Base-by-base conservation (phyloP, 495 filamentous ascomycete species). In the Penicillium maclennaniae region DNA sequence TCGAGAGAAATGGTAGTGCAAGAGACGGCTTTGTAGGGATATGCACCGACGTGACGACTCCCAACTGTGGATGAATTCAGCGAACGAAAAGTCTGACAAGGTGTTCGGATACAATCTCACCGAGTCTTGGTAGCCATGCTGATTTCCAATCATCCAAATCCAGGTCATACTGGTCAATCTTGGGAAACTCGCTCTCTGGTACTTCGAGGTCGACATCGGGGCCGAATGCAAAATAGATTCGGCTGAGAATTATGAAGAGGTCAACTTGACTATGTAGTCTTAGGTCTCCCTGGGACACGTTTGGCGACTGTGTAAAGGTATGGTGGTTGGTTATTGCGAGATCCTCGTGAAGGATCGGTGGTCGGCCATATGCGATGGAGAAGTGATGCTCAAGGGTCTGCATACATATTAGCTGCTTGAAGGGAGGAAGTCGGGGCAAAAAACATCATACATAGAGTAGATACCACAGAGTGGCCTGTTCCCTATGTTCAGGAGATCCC, bases 261-360 rank as follows among this genome's bases (percentile, higher is more conserved):
- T 81, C 76, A 20, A 85, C 79, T 56, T 85, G 82, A 34, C 76
- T 78, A 20, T 79, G 71, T 12, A 85, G 58, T 46, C 82, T 70
- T 43, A 76, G 64, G 54, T 85, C 81, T 3, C 69, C 71, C 49
- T 80, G 77, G 12, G 71, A 69, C n/a, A 65, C 66, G 8, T 68
- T 66, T 8, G 71, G 72, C 12, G 66, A 65, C 25, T 74, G 62
- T 39, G 78, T 71, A 28, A 82, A 79, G 25, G 60, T 62, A 46
- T 79, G 76, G 55, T 80, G 78, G 45, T 79, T 73, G 0, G 62
- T 69, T 43, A 83, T 80, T 36, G 74, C 70, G 8, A 69, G 55
- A 50, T 81, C 77, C 58, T 83, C 79, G 45, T 81, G 77, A 45
- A 79, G 79, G 55, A 80, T 79, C 3, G 79, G 77, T 15, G 78